phyloP scores from a whole-genome alignment of 208 protist species.

The Kentomonas sorsogonicus region DNA sequence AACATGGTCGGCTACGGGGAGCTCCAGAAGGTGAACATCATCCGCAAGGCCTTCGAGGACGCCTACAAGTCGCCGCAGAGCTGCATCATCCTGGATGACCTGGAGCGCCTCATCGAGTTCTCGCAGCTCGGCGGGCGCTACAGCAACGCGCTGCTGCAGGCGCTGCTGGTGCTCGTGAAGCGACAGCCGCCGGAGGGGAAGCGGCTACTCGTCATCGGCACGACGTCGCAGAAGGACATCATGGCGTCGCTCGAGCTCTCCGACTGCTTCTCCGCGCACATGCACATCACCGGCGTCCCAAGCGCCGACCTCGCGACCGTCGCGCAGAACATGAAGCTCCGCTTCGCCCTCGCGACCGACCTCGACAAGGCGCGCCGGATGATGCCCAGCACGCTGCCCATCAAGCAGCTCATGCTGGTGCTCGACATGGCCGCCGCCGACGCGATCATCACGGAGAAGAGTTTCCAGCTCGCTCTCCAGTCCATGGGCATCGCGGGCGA shows the following conservation, averaged over 20 bases:
- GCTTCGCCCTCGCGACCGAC: conserved; percentile 33
- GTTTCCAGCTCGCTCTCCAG: conserved; percentile 48
- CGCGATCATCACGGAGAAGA: conserved; percentile 30
- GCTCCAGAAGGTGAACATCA: conserved; percentile 86
- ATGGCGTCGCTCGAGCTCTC: conserved; percentile 90
- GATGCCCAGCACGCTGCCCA: conserved; percentile 39
- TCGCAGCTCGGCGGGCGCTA: conserved; percentile 97
- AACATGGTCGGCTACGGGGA: conserved; percentile 91
- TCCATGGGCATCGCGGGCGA: conserved; percentile 36
- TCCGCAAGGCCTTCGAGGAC: conserved; percentile 98
- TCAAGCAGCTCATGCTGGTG: conserved; percentile 78
- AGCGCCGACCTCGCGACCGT: conserved; percentile 32
- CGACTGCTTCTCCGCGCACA: conserved; percentile 87
- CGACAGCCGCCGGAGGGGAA: conserved; percentile 87
- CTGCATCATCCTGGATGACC: conserved; percentile 97
- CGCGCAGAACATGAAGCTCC: conserved; percentile 31
- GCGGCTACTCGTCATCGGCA: conserved; percentile 95
- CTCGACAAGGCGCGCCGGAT: conserved; percentile 21
- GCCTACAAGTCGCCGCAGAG: conserved; percentile 96
- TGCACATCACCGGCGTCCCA: conserved; percentile 51
- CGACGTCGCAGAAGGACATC: conserved; percentile 85
- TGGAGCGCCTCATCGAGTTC: conserved; percentile 97
- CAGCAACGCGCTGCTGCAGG: conserved; percentile 97
- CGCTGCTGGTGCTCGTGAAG: conserved; percentile 94
- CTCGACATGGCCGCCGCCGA: conserved; percentile 66